These are phyloP conservation scores for Rhodotorula glutinis DNA, from an alignment of 1,284 basidiomycete genomes.

Conservation along the genomic window DNA sequence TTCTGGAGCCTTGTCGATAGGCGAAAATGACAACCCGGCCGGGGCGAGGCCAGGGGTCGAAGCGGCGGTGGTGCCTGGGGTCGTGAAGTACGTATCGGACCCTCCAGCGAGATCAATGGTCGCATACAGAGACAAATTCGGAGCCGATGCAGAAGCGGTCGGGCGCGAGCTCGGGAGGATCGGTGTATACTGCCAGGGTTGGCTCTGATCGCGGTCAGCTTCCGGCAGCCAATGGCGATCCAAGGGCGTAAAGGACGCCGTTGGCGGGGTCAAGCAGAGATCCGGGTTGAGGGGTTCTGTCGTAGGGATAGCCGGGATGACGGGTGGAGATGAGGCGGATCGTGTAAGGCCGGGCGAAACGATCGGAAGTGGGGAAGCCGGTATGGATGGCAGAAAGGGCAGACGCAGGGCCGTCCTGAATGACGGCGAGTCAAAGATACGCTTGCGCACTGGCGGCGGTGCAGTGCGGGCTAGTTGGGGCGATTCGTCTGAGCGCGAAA, in stretches of 20 bases:
- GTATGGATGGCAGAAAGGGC: constrained; percentile 25
- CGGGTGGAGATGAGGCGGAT: constrained; percentile 24
- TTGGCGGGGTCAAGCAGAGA: neutral
- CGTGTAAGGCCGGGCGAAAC: constrained; percentile 17
- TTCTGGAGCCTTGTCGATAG: neutral
- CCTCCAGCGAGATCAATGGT: neutral
- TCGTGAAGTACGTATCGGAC: neutral
- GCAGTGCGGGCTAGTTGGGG: neutral
- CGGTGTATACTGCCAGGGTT: no score
- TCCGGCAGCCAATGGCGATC: no score
- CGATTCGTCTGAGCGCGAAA: neutral
- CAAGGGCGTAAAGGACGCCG: neutral
- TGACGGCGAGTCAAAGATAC: neutral
- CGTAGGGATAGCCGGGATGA: constrained; percentile 11
- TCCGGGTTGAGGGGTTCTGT: neutral
- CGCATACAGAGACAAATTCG: constrained; percentile 18
- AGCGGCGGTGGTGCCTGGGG: neutral
- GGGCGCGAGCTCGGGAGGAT: neutral
- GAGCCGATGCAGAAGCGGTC: constrained; percentile 14
- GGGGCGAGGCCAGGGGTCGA: constrained; percentile 1
- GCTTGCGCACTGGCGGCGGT: neutral
- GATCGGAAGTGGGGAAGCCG: constrained; percentile 20
- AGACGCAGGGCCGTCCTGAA: constrained; percentile 18
- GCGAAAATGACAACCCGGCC: neutral
- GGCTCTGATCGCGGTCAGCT: no score